Base-by-base conservation (phyloP, 176 grass and related monocot genomes). In the Rhynchospora breviuscula region DNA sequence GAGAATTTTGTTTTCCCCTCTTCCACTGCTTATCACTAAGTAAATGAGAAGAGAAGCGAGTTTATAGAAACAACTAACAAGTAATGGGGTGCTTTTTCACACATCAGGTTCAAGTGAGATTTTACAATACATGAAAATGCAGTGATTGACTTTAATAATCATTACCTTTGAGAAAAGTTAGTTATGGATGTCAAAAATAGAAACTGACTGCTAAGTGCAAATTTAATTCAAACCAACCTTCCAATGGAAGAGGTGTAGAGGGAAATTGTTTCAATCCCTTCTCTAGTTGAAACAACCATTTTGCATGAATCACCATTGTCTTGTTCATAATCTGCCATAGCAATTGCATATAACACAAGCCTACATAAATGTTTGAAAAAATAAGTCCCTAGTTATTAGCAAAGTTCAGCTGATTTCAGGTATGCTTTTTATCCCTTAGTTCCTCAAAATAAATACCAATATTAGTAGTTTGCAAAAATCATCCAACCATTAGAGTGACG, bases 321-420 rank as follows among this genome's bases (percentile, higher is more conserved):
- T 89, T 98, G 95, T 68, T 95, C 88, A 86, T 91, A 91, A 80
- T 98, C 84, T 35, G 89, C 89, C 86, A 98, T 88, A 53, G 82
- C 86, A 86, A 98, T 98, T 54, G 91, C 92, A 89, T 98, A 91
- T 26, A 98, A 58, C 6, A 98, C 88, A 91, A 95, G 90, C 91
- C 95, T 98, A 69, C 10, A 93, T 91, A 40, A 47, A 70, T 72
- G 8, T 73, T 75, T 25, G 46, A 83, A 60, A 81, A 33, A 59
- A 44, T 3, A 75, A 35, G 11, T 46, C 43, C 62, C 15, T 80
- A 22, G 9, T 8, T 2, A 77, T 52, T 77, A 56, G 11, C 22
- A 56, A 45, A 76, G 10, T 31, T 76, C 4, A 23, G 48, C 2
- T 70, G 53, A 77, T 7, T 77, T 31, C 5, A 76, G 21, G 25